These are phyloP conservation scores for Pezicula radicicola DNA, from an alignment of 2,329 filamentous ascomycete genomes.

Conservation along the genomic window DNA sequence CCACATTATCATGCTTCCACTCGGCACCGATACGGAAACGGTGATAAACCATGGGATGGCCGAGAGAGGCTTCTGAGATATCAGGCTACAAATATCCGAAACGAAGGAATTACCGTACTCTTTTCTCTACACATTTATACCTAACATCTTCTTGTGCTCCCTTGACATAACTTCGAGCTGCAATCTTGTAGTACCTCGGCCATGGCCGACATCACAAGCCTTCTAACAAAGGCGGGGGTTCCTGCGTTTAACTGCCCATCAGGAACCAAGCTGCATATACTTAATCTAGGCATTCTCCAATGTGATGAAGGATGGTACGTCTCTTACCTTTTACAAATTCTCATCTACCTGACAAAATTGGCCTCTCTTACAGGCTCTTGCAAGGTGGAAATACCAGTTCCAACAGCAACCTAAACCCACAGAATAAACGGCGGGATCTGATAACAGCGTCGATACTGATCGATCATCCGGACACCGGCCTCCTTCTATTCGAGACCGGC, in stretches of 20 bases:
- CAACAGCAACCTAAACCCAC: not conserved
- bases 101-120: too few relatives aligned
- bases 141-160: too few relatives aligned
- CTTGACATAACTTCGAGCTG: too few relatives aligned
- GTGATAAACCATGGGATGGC: too few relatives aligned
- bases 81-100: too few relatives aligned
- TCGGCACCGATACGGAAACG: too few relatives aligned
- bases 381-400: not conserved
- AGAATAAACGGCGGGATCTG: slow-evolving; percentile 1
- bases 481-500: slow-evolving; percentile 2
- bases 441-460: not conserved
- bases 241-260: slow-evolving; percentile 1
- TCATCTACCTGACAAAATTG: not conserved
- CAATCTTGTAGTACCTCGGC: too few relatives aligned
- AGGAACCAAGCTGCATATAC: slow-evolving; percentile 3
- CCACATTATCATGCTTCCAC: too few relatives aligned
- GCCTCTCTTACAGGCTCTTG: not conserved
- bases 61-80: too few relatives aligned
- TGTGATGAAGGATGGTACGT: slow-evolving; percentile 1
- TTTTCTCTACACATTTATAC: too few relatives aligned
- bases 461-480: not conserved
- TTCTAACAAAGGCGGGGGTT: not conserved
- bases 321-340: not conserved
- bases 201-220: too few relatives aligned
- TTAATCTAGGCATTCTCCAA: not conserved